Evolutionary conservation across 176 grass and related monocot species (phyloP).

Genomic region (Metroxylon sagu): DNA sequence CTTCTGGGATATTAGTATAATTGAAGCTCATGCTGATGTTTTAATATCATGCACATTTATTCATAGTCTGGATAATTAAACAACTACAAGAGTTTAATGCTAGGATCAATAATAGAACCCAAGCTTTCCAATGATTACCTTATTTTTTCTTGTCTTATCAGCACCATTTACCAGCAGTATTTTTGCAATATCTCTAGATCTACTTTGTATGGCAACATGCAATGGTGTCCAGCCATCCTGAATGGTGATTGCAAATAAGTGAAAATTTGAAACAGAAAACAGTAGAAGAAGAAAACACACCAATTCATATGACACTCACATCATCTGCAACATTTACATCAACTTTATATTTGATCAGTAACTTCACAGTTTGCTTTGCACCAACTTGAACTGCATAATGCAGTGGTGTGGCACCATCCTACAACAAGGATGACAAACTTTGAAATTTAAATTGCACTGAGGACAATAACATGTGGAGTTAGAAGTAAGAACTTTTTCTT

Average conservation of each 20-base stretch:
- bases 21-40: too few species aligned
- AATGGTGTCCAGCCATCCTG: slow-evolving; percentile 88
- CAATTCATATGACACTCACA: slow-evolving; percentile 28
- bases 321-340: slow-evolving; percentile 82
- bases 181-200: slow-evolving; percentile 75
- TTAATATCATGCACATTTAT: too few species aligned
- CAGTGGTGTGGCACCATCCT: slow-evolving; percentile 75
- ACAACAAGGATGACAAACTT: slow-evolving; percentile 3
- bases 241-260: slow-evolving; percentile 6
- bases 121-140: slow-evolving; percentile 30
- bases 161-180: slow-evolving; percentile 73
- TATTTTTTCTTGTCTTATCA: slow-evolving; percentile 81
- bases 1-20: too few species aligned
- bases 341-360: slow-evolving; percentile 77
- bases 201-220: slow-evolving; percentile 81
- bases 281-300: slow-evolving; percentile 6
- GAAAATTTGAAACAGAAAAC: slow-evolving; percentile 6
- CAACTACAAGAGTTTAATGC: too few species aligned
- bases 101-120: neutral
- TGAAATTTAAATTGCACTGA: neutral
- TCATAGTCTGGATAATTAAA: too few species aligned
- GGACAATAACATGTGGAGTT: too few species aligned
- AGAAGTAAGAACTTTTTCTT: neutral
- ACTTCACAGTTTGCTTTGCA: slow-evolving; percentile 76
- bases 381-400: slow-evolving; percentile 93